Evolutionary conservation across 768 basidiomycete species (phyloP), one percentile per base, ranked within the genome.

Genomic region (Filobasidium floriforme): DNA sequence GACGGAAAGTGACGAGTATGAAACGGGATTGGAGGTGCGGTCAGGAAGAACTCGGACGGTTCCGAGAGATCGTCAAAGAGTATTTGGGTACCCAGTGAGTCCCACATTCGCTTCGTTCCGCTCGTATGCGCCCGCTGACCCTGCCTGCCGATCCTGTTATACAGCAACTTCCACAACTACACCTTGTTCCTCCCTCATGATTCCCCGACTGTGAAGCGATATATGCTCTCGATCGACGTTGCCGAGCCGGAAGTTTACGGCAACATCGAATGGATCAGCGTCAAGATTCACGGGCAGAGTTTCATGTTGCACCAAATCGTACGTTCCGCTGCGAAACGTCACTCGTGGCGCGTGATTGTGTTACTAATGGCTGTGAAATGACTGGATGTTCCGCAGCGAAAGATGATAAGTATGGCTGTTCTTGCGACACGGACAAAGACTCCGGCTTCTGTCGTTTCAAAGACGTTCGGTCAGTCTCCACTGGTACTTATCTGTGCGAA

Each of bases 251-350:
- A 84, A 3, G 88, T 94, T 1, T 88, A 91, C 68, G 91, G 89
- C 24, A 87, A 87, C 44, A 93, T 89, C 1, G 94, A 99, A 74
- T 98, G 94, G 93, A 85, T 98, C 52, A 89, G 88, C 54, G 87
- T 98, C 22, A 81, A 89, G 67, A 88, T 96, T 76, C 92, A 98
- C 75, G 96, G 94, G 0, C 96, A 99, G 78, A 92, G 90, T 72
- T 99, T 99, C 78, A 98, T 99, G 96, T 80, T 99, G 62, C 94
- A 99, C 78, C 96, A 99, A 82, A 92, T 92, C 62, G 83, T 80
- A n/a, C 40, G 73, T 70, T 55, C 55, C 9, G 11, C 51, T 51
- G 29, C 51, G 14, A 4, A n/a, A n/a, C n/a, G n/a, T n/a, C n/a
- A n/a, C n/a, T n/a, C n/a, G n/a, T n/a, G n/a, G n/a, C n/a, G n/a